phyloP scores from a whole-genome alignment of 768 basidiomycete species.

The Tricholoma hemisulphureum region DNA sequence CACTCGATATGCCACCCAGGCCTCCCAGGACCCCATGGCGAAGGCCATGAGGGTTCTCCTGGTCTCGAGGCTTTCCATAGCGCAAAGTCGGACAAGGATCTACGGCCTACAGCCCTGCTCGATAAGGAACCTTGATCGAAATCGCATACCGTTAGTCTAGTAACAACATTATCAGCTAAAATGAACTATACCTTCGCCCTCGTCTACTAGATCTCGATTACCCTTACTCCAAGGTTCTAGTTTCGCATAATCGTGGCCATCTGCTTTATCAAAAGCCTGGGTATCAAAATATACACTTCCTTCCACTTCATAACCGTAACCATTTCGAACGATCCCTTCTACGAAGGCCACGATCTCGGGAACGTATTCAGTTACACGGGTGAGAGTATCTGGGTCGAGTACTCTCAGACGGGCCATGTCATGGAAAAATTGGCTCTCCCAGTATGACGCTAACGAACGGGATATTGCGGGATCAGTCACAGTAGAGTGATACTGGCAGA shows the following conservation, averaged over 20 bases:
- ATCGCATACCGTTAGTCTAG: neutral
- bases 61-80: conserved; percentile 97
- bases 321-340: conserved; percentile 79
- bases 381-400: conserved; percentile 84
- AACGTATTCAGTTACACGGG: conserved; percentile 95
- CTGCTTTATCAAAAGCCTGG: conserved; percentile 69
- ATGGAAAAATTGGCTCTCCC: conserved; percentile 87
- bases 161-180: neutral
- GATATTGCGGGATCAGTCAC: conserved; percentile 88
- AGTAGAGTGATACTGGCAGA: conserved; percentile 63
- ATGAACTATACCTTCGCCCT: conserved; percentile 74
- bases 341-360: conserved; percentile 93
- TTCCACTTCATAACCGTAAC: conserved; percentile 65
- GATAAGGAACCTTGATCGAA: conserved; percentile 32
- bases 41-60: conserved; percentile 95
- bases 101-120: conserved; percentile 54
- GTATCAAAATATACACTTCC: conserved; percentile 96
- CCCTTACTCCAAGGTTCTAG: conserved; percentile 96
- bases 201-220: conserved; percentile 84
- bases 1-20: conserved; percentile 99
- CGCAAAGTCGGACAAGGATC: conserved; percentile 91
- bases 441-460: conserved; percentile 75
- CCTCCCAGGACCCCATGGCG: conserved; percentile 93
- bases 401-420: conserved; percentile 92
- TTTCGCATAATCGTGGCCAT: conserved; percentile 86